Evolutionary conservation across 1,139 yeast species (phyloP), one percentile per base, ranked within the genome.

Genomic region (Nakaseomyces kungkrabaensis): DNA sequence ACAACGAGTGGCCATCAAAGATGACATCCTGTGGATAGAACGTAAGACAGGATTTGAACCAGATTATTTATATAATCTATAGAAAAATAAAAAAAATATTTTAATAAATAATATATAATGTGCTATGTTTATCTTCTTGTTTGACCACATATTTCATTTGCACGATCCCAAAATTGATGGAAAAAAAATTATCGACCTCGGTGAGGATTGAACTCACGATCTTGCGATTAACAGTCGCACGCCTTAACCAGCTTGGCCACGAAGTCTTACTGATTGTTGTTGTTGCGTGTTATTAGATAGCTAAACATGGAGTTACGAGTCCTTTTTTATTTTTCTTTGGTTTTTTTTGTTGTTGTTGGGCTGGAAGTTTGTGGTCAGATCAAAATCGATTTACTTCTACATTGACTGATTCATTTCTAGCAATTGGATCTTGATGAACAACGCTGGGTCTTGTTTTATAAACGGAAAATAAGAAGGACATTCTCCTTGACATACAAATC

Each of bases 1-100:
- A 5, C 31, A 48, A 4, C 27, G 41, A 7, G 53, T 63, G 11
- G 64, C 65, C 48, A 64, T 78, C 27, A 69, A 69, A 38, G 74
- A 74, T 44, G 79, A 78, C 52, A 75, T 76, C 0, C 54, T 77
- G 33, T 78, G 76, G 72, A 56, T 71, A 3, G 59, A 57, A 43
- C 47, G 49, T 4, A 56, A 51, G 2, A 11, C 44, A 5, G 34
- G 33, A 5, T 71, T 65, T 53, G 57, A 58, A 45, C 76, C 77
- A 0, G 55, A 63, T 1, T 66, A 70, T 22, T 50, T 72, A 41
- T 62, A 63, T 51, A 47, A 37, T 6, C 26, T 46, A 6, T 8
- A 36, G 38, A 25, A 32, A 43, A 11, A 2, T 27, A 27, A 9
- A 31, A 42, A 25, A 25, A 17, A 33, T 2, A 8, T 1, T 11